phyloP scores from a whole-genome alignment of 345 rosid genomes.

The Durio zibethinus region DNA sequence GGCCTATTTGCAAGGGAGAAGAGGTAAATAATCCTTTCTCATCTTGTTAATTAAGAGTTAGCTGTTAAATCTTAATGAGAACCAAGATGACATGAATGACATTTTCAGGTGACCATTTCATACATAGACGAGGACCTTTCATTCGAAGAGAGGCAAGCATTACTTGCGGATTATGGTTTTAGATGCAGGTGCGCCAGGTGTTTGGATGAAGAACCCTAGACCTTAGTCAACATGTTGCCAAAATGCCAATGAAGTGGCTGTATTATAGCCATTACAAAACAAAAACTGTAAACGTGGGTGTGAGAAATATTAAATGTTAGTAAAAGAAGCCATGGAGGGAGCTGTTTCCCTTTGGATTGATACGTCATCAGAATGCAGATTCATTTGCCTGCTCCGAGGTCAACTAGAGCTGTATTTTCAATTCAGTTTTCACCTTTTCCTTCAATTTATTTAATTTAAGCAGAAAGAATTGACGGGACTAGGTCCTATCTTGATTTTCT shows the following conservation, averaged over 20 bases:
- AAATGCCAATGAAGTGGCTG: background rate
- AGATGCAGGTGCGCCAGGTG: constrained; percentile 68
- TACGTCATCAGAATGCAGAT: background rate
- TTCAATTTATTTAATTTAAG: background rate
- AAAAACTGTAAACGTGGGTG: background rate
- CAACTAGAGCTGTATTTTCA: background rate
- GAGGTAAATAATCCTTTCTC: constrained; percentile 44
- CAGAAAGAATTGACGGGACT: background rate
- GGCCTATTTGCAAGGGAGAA: constrained; percentile 60
- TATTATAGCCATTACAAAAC: background rate
- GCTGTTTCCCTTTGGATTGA: background rate
- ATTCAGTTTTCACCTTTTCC: background rate
- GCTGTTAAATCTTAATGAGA: background rate
- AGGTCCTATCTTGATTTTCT: background rate
- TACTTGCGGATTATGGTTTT: constrained; percentile 82
- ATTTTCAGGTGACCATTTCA: constrained; percentile 67
- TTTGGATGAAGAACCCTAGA: constrained; percentile 36
- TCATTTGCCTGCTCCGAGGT: background rate
- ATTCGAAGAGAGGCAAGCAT: constrained; percentile 56
- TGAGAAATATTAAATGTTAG: background rate
- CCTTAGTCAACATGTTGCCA: background rate
- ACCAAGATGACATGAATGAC: background rate
- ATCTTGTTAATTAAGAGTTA: background rate
- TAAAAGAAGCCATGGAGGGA: background rate
- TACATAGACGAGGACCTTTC: constrained; percentile 82